Percentiles rank a stretch among this genome's conserved stretches.
These are phyloP conservation scores for Aspergillus flavus DNA, from an alignment of 2,329 filamentous ascomycete species.

Conservation along the genomic window DNA sequence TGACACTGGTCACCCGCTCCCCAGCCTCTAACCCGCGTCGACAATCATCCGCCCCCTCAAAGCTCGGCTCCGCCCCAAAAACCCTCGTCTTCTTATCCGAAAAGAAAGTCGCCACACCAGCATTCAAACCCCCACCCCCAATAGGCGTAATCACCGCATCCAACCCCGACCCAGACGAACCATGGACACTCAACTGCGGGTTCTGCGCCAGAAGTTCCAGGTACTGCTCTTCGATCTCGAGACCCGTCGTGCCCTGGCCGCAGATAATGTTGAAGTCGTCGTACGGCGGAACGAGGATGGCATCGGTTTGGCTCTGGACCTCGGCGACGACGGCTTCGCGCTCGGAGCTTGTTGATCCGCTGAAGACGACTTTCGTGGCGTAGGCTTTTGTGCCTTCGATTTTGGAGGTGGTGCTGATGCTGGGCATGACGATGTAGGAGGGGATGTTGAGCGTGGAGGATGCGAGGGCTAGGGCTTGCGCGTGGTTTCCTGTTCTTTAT, in stretches of 20 bases:
- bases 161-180: slow-evolving; percentile 38
- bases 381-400: slow-evolving; percentile 80
- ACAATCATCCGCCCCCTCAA: slow-evolving; percentile 82
- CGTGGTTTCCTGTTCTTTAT: slow-evolving; percentile 74
- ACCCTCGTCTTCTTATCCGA: slow-evolving; percentile 72
- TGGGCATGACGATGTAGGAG: slow-evolving; percentile 89
- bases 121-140: slow-evolving; percentile 86
- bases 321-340: slow-evolving; percentile 75
- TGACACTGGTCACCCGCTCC: slow-evolving; percentile 67
- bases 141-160: slow-evolving; percentile 80
- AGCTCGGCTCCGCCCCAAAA: slow-evolving; percentile 84
- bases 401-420: slow-evolving; percentile 81
- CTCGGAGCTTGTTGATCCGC: slow-evolving; percentile 76
- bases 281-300: slow-evolving; percentile 83
- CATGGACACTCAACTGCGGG: slow-evolving; percentile 30
- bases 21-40: slow-evolving; percentile 69
- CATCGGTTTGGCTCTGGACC: slow-evolving; percentile 71
- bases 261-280: slow-evolving; percentile 90
- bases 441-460: slow-evolving; percentile 72
- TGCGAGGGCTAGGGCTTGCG: slow-evolving; percentile 86
- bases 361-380: slow-evolving; percentile 77
- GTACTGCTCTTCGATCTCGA: slow-evolving; percentile 81
- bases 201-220: slow-evolving; percentile 50
- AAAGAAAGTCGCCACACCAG: slow-evolving; percentile 74
- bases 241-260: slow-evolving; percentile 84